These are phyloP conservation scores for Melampsora americana DNA, from an alignment of 1,284 basidiomycete species.

Conservation along the genomic window DNA sequence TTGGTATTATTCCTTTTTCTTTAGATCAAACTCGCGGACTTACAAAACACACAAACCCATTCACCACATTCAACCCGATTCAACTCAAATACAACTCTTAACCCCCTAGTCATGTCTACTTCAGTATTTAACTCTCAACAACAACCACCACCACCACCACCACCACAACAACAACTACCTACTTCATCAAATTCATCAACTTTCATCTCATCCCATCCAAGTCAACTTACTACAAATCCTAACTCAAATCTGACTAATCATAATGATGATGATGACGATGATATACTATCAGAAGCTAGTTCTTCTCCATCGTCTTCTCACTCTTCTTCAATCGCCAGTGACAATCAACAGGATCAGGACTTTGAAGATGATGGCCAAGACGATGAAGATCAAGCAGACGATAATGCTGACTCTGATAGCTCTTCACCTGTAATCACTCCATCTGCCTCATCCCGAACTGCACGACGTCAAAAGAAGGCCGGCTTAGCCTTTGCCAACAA, in stretches of 20 bases:
- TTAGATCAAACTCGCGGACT: no score
- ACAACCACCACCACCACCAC: no score
- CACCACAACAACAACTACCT: no score
- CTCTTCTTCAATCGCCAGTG: neutral
- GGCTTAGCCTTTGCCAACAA: constrained; percentile 1
- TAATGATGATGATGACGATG: neutral
- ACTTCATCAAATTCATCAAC: neutral
- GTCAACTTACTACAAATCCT: neutral
- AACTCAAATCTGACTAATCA: neutral
- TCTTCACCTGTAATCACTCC: constrained; percentile 30
- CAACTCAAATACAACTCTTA: no score
- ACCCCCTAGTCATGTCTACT: no score
- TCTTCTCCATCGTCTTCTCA: constrained; percentile 18
- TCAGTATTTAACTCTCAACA: no score
- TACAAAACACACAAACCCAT: no score
- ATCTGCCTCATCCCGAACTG: constrained; percentile 3
- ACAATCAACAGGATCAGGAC: neutral
- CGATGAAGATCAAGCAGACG: neutral
- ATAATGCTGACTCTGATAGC: constrained; percentile 5
- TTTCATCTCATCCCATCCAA: neutral
- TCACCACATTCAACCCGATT: no score
- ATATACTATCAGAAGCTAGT: neutral
- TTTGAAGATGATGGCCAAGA: neutral
- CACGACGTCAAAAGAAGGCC: constrained; percentile 6
- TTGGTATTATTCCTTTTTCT: no score